Percentiles rank a stretch among this genome's conserved stretches.
phyloP scores from a whole-genome alignment of 768 basidiomycete genomes.

The Leccinellum luteum region DNA sequence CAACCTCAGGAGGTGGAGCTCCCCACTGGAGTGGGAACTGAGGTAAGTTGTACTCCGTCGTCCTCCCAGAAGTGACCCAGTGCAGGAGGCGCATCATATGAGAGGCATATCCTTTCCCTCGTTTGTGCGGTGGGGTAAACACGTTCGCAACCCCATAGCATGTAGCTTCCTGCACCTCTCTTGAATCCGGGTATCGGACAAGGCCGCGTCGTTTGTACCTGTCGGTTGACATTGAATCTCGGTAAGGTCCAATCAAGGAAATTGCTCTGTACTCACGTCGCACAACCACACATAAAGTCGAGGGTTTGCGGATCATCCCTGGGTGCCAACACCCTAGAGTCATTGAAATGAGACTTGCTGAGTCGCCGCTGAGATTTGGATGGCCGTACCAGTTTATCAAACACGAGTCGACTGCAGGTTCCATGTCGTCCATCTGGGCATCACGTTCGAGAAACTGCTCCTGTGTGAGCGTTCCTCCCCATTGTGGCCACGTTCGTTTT shows the following conservation, averaged over 20 bases:
- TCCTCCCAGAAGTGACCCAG: constrained; percentile 44
- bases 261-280: constrained; percentile 46
- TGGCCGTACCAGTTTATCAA: constrained; percentile 48
- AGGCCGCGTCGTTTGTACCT: constrained; percentile 37
- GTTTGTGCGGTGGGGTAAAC: constrained; percentile 48
- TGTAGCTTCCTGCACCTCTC: constrained; percentile 31
- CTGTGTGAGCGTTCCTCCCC: constrained; percentile 42
- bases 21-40: constrained; percentile 44
- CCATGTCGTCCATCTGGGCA: constrained; percentile 37
- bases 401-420: constrained; percentile 44
- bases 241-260: neutral
- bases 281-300: constrained; percentile 58
- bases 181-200: constrained; percentile 25
- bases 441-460: constrained; percentile 48
- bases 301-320: constrained; percentile 47
- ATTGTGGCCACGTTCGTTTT: constrained; percentile 37
- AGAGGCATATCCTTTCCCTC: constrained; percentile 54
- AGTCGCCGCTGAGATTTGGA: neutral
- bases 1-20: constrained; percentile 36
- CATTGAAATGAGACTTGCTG: neutral
- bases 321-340: constrained; percentile 54
- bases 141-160: constrained; percentile 58
- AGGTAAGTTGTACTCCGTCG: constrained; percentile 28
- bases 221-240: constrained; percentile 2
- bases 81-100: constrained; percentile 69